Evolutionary conservation across 2,329 filamentous ascomycete genomes (phyloP).

Genomic region (Colletotrichum sp.): DNA sequence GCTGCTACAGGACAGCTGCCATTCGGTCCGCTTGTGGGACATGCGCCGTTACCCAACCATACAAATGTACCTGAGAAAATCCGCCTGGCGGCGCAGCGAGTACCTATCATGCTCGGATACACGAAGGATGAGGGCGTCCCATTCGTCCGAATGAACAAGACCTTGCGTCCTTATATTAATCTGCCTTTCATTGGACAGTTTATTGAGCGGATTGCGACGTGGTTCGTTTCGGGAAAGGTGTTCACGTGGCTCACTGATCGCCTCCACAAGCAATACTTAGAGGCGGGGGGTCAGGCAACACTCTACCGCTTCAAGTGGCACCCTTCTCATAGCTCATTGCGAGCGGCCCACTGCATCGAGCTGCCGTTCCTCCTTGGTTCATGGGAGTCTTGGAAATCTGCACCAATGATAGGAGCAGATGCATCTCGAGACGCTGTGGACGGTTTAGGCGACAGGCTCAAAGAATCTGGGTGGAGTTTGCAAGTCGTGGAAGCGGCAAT

Average conservation of each 20-base stretch:
- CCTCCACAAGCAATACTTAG: background rate
- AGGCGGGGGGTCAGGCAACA: background rate
- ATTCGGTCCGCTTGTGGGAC: slow-evolving; percentile 6
- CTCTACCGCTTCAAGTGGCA: slow-evolving; percentile 5
- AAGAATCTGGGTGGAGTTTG: slow-evolving; percentile 22
- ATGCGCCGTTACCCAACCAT: slow-evolving; percentile 1
- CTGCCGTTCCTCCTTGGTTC: slow-evolving; percentile 20
- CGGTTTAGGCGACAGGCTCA: slow-evolving; percentile 10
- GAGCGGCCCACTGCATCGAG: slow-evolving; percentile 22
- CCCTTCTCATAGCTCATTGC: slow-evolving; percentile 4
- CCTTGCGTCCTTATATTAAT: background rate
- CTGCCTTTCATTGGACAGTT: background rate
- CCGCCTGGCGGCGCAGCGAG: background rate
- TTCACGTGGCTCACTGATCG: background rate
- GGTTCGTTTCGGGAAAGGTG: background rate
- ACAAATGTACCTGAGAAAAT: background rate
- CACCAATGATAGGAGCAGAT: slow-evolving; percentile 20
- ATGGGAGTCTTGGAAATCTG: slow-evolving; percentile 22
- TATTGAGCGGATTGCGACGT: background rate
- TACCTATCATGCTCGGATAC: background rate
- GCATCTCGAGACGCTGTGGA: background rate
- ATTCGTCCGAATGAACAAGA: background rate
- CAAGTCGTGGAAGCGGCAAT: background rate
- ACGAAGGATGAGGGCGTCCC: background rate
- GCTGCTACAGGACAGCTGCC: background rate